Base-by-base conservation (phyloP, 2,329 filamentous ascomycete species). In the Diplodia mutila region DNA sequence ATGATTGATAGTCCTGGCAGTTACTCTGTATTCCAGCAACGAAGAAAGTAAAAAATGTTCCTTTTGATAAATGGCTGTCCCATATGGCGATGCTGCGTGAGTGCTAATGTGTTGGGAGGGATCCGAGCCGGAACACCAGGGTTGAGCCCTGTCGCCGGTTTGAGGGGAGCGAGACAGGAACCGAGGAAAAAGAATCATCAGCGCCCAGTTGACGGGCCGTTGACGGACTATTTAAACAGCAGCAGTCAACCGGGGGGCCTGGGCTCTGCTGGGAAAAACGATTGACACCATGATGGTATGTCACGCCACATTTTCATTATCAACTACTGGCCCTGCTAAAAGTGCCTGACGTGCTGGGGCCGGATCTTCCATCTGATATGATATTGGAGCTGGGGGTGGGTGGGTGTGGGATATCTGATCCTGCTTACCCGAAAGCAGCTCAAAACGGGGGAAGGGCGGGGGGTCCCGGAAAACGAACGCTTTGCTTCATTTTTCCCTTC, bases 281-380 rank as follows among this genome's bases (percentile, higher is more conserved):
- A 25, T 48, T 25, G 59, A 37, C 42, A 51, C 59, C 59, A 34
- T 51, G 59, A 63, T 63, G 57, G 59, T 63, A 63, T 18, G 59
- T 63, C 59, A 63, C 59, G 59, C 59, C 59, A 63, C 59, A 63
- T 63, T 63, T 63, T 63, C 57, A 61, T 32, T 61, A 49, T 49
- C 6, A 18, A 32, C 42, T 6, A 14, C 25, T 42, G 16, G 4
- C 18, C 37, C 16, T 11, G 37, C 34, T 7, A 16, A 37, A 18
- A 34, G 16, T 12, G 21, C 11, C 39, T 61, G 25, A 21, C 37
- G 55, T 21, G 37, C 29, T 32, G 18, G 53, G 53, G 18, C n/a
- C 32, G 29, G 29, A 21, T 32, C 18, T 18, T 63, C 59, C 59
- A 63, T 63, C 59, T 63, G 59, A 63, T 63, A 63, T 49, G 37